These are phyloP conservation scores for Vigna hirtella DNA, from an alignment of 306 rosid species.

Conservation along the genomic window DNA sequence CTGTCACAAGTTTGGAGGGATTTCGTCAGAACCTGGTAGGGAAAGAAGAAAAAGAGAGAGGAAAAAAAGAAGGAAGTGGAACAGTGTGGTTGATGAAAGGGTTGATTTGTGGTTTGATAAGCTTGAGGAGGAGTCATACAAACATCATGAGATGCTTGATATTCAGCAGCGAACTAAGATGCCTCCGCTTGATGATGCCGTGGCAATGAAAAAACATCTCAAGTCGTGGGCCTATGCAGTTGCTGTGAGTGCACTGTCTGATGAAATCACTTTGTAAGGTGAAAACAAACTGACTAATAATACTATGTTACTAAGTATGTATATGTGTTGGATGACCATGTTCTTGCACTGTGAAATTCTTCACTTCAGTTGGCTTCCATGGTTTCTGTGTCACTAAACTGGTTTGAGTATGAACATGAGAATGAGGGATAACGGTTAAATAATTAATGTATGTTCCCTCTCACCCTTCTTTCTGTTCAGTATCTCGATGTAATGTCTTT, in stretches of 20 bases:
- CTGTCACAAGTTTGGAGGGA: constrained; percentile 27
- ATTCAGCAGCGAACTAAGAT: constrained; percentile 15
- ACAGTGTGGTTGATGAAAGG: constrained; percentile 44
- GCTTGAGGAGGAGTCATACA: not conserved
- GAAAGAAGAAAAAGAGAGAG: constrained; percentile 37
- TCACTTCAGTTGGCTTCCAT: not conserved
- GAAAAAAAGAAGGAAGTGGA: constrained; percentile 35
- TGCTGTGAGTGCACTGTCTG: constrained; percentile 74
- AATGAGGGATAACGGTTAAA: not conserved
- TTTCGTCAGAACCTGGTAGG: not conserved
- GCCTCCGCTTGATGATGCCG: constrained; percentile 59
- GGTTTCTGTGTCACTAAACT: not conserved
- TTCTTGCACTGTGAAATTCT: not conserved
- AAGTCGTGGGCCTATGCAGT: constrained; percentile 82
- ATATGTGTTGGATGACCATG: not conserved
- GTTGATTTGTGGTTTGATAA: constrained; percentile 30
- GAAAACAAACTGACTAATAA: not conserved
- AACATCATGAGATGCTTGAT: not conserved
- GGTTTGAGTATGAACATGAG: not conserved
- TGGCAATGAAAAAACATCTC: constrained; percentile 77
- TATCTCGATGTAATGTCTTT: not conserved
- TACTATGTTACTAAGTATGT: too few relatives aligned
- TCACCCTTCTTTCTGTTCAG: not conserved
- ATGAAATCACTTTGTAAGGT: constrained; percentile 27
- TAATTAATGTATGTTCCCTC: not conserved